phyloP scores from a whole-genome alignment of 2,329 filamentous ascomycete genomes.

The Ceratocystis variospora region DNA sequence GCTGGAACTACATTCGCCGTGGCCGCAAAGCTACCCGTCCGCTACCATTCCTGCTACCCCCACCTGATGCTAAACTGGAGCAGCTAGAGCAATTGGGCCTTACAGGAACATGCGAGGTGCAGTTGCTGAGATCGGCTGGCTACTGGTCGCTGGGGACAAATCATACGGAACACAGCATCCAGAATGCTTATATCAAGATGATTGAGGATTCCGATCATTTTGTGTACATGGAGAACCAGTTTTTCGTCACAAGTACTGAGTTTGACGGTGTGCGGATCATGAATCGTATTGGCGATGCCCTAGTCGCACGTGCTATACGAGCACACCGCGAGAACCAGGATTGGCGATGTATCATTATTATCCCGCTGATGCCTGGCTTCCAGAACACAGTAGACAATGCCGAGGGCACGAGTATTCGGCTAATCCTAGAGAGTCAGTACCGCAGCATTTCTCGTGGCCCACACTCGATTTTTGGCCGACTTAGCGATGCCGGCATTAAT shows the following conservation, averaged over 20 bases:
- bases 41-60: conserved; percentile 82
- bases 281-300: conserved; percentile 85
- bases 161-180: conserved; percentile 83
- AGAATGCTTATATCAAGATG: conserved; percentile 86
- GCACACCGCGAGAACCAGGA: conserved; percentile 73
- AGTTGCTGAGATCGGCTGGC: conserved; percentile 80
- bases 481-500: conserved; percentile 68
- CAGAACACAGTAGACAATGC: conserved; percentile 91
- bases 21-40: conserved; percentile 87
- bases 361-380: conserved; percentile 96
- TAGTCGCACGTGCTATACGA: conserved; percentile 80
- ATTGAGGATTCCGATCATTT: conserved; percentile 94
- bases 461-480: conserved; percentile 76
- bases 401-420: conserved; percentile 81
- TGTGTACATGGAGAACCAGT: conserved; percentile 98
- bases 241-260: conserved; percentile 88
- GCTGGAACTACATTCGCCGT: conserved; percentile 93
- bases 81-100: conserved; percentile 81
- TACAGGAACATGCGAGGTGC: conserved; percentile 88
- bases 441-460: conserved; percentile 90
- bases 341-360: conserved; percentile 80
- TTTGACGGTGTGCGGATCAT: conserved; percentile 76
- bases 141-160: conserved; percentile 88
- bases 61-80: conserved; percentile 75
- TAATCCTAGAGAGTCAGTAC: conserved; percentile 96